Evolutionary conservation across 2,329 filamentous ascomycete genomes (phyloP), one percentile per base, ranked within the genome.

Genomic region (Escovopsis sp.): DNA sequence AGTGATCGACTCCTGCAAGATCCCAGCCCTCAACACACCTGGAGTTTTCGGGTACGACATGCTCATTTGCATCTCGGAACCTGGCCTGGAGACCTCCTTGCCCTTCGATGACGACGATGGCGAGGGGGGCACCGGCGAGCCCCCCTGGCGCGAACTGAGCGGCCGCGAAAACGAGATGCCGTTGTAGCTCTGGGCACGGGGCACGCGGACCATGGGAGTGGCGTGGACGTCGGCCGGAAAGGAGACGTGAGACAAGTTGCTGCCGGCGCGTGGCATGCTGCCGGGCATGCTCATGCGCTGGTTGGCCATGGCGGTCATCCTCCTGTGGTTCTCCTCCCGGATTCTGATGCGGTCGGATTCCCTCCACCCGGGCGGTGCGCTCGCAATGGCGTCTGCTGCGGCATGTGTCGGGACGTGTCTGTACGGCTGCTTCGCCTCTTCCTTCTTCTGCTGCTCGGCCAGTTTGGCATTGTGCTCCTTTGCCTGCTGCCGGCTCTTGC

Each of bases 341-440:
- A 75, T 72, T 46, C 58, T 66, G 23, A 58, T 52, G 36, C 65
- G 59, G 49, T 75, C 70, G 11, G 64, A 61, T 7, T 55, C 51
- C 40, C 66, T 67, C 65, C 67, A 75, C 48, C 63, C 67, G 1
- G 68, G 62, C 9, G 73, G 74, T 3, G 70, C 71, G 28, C 68
- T 69, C 19, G 66, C 62, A 36, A 78, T 58, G 36, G 75, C 73
- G 56, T 80, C 75, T 11, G 65, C 55, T 38, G 72, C 73, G 26
- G 76, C 76, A 53, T 81, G 77, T 12, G 65, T 77, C n/a, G 75
- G 74, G 18, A 76, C 58, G 53, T 80, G 76, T 41, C 62, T 69
- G 57, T 80, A 80, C 11, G 70, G 64, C n/a, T 59, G 47, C 42
- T 48, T 43, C 12, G 45, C 44, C 28, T 30, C 28, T 47, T 67